Evolutionary conservation across 495 filamentous ascomycete species (phyloP).

Genomic region (Penicillium odoratum): DNA sequence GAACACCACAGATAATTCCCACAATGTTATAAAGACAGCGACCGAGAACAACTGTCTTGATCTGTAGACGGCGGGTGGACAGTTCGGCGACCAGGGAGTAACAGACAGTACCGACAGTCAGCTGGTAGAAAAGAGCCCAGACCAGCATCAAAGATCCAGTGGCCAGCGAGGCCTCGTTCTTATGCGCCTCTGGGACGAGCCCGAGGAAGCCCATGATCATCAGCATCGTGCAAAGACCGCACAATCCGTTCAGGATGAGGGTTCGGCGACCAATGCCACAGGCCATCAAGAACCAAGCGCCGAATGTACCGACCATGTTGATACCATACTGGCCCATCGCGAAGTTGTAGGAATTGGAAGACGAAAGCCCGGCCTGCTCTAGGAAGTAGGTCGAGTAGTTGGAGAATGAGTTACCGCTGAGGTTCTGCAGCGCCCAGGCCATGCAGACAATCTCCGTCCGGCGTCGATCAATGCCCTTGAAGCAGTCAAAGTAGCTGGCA

Average conservation of each 20-base stretch:
- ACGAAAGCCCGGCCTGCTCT: constrained; percentile 65
- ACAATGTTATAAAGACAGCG: constrained; percentile 73
- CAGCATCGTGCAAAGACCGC: constrained; percentile 63
- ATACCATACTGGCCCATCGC: constrained; percentile 75
- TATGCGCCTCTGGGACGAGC: constrained; percentile 55
- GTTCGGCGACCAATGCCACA: constrained; percentile 67
- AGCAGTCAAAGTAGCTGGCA: constrained; percentile 74
- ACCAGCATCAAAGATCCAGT: constrained; percentile 70
- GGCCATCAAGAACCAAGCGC: constrained; percentile 73
- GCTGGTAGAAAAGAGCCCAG: constrained; percentile 74
- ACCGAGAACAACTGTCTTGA: constrained; percentile 73
- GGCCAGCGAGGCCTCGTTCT: constrained; percentile 58
- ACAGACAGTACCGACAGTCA: constrained; percentile 75
- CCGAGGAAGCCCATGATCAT: constrained; percentile 74
- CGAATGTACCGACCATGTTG: constrained; percentile 71
- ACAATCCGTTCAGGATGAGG: constrained; percentile 69
- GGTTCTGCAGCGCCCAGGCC: constrained; percentile 82
- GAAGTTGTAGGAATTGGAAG: constrained; percentile 63
- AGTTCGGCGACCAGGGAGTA: constrained; percentile 77
- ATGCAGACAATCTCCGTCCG: constrained; percentile 79
- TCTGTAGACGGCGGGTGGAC: constrained; percentile 70
- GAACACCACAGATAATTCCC: constrained; percentile 64
- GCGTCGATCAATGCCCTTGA: constrained; percentile 69
- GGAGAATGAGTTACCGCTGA: constrained; percentile 76
- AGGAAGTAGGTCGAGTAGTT: constrained; percentile 83